Evolutionary conservation across 352 stramenopile genomes (phyloP), one percentile per base, ranked within the genome.

Genomic region (Phytophthora ramorum): DNA sequence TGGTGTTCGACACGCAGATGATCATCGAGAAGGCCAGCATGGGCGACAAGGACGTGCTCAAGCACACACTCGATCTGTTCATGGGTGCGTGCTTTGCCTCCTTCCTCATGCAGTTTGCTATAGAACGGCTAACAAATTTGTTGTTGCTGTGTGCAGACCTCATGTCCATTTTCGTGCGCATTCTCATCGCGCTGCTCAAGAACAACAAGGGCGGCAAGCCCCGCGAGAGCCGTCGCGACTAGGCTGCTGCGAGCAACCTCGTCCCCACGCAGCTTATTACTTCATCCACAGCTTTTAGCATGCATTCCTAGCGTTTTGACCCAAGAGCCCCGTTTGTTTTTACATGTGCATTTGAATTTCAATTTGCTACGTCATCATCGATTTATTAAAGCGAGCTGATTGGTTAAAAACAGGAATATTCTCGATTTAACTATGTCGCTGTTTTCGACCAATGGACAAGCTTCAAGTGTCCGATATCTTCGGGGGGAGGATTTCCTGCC

Each of bases 1-100:
- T 97, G 45, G 68, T 97, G 40, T 95, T 95, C 44, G 91, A 97
- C 80, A 96, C 89, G 58, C 91, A 97, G 64, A 89, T 97, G 66
- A 96, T 97, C 69, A 92, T 97, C 59, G 89, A 96, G 74, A 93
- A 94, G 70, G 89, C 86, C 22, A 81, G 67, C 34, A 64, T 83
- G 52, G 90, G 89, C 20, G 83, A 94, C 80, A 90, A 90, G 63
- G 89, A 97, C 76, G 81, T 89, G 60, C 73, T 95, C 49, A 79
- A 77, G 56, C 88, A 97, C 73, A 88, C 91, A 35, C 71, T 94
- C 24, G 76, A 91, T 52, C 86, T 97, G 20, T 97, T 97, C 66
- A 77, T 96, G 41, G 83, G 83, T 92, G 73, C n/a, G 71, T 69
- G 5, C 16, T 45, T 16, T 60, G 8, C 10, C 55, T 46, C 10